phyloP scores from a whole-genome alignment of 192 early-diverging fungal genomes.

The Coemansia asiatica region DNA sequence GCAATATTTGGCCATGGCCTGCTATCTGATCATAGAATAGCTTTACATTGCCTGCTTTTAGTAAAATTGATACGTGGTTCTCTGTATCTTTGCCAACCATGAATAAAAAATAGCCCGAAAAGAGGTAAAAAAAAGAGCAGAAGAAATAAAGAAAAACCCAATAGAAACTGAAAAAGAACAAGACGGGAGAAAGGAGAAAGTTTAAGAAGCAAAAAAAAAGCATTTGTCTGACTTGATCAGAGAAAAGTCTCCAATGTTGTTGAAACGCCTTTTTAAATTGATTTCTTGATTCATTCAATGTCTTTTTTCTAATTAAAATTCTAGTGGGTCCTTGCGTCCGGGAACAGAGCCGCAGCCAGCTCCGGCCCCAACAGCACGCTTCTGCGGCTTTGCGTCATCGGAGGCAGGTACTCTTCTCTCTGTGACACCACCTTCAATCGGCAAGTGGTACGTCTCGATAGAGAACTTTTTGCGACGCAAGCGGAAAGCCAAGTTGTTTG shows the following conservation, averaged over 20 bases:
- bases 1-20: constrained; percentile 72
- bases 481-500: constrained; percentile 83
- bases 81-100: background rate
- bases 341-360: constrained; percentile 54
- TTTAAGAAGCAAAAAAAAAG: no score
- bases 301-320: no score
- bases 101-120: background rate
- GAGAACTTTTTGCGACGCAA: constrained; percentile 85
- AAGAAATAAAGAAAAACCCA: no score
- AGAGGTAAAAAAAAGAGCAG: no score
- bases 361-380: constrained; percentile 8
- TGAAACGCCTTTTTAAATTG: no score
- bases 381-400: constrained; percentile 19
- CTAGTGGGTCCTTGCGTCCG: constrained; percentile 51
- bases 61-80: no score
- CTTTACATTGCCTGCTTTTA: constrained; percentile 2
- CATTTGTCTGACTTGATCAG: no score
- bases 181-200: no score
- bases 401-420: constrained; percentile 57
- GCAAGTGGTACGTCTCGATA: constrained; percentile 90
- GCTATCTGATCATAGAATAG: constrained; percentile 70
- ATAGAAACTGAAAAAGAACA: no score
- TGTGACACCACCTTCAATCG: constrained; percentile 86
- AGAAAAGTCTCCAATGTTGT: no score
- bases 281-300: no score